A percentile compares a stretch with the other conserved stretches of the same genome.
These are phyloP conservation scores for Leptosphaerulina australis DNA, from an alignment of 2,329 filamentous ascomycete genomes.

Conservation along the genomic window DNA sequence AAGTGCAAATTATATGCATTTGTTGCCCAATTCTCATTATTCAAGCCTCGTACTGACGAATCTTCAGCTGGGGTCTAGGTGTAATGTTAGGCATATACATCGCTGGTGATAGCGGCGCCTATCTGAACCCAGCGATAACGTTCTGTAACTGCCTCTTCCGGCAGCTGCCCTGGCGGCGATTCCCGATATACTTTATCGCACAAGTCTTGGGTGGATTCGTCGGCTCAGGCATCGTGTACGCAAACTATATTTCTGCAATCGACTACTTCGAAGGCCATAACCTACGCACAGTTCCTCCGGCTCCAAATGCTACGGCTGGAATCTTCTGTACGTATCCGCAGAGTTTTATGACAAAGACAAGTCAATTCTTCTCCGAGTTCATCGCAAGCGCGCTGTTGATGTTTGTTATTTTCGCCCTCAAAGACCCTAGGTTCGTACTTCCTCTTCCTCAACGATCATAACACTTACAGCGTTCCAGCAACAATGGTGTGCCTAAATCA, in stretches of 20 bases:
- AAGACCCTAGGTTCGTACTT: slow-evolving; percentile 53
- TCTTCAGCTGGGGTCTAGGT: slow-evolving; percentile 44
- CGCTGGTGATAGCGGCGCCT: slow-evolving; percentile 68
- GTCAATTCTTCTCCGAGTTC: slow-evolving; percentile 75
- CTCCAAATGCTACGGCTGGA: slow-evolving; percentile 66
- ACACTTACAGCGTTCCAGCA: background rate
- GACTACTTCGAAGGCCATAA: slow-evolving; percentile 66
- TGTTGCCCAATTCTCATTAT: background rate
- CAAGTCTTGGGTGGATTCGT: slow-evolving; percentile 72
- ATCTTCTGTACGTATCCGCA: slow-evolving; percentile 78
- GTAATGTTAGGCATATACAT: slow-evolving; percentile 64
- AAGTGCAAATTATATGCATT: slow-evolving; percentile 9
- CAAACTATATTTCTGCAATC: slow-evolving; percentile 62
- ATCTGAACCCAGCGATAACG: slow-evolving; percentile 70
- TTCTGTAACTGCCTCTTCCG: slow-evolving; percentile 72
- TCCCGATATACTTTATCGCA: slow-evolving; percentile 70
- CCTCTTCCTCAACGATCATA: background rate
- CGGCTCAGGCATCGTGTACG: slow-evolving; percentile 56
- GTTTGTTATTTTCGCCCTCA: slow-evolving; percentile 74
- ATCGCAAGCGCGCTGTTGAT: slow-evolving; percentile 70
- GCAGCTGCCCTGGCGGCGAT: slow-evolving; percentile 70
- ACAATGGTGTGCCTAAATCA: slow-evolving; percentile 10
- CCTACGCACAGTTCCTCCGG: slow-evolving; percentile 66
- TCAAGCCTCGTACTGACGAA: slow-evolving; percentile 11
- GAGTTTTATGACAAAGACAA: slow-evolving; percentile 67